Conservation (phyloP, 2,329 filamentous ascomycete species). For the Grosmannia serpens region DNA sequence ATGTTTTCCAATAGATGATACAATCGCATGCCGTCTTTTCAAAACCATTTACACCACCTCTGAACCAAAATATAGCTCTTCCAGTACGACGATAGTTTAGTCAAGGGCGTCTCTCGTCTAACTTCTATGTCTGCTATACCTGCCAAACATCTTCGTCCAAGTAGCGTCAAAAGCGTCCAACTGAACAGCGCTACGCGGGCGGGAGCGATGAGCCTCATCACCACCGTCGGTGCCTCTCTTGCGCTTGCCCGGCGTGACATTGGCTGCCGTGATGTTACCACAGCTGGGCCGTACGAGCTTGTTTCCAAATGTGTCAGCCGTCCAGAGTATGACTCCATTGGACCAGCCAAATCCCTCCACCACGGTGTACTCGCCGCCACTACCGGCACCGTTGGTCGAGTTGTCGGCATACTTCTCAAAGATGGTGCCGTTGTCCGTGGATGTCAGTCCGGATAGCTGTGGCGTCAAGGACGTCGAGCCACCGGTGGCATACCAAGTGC, state of each 20-base stretch:
- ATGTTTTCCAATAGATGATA: neutral
- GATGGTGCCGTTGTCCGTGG: slow-evolving; percentile 44
- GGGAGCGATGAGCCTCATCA: neutral
- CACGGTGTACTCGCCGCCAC: slow-evolving; percentile 57
- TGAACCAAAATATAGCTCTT: neutral
- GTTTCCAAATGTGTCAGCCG: slow-evolving; percentile 48
- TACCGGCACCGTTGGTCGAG: slow-evolving; percentile 46
- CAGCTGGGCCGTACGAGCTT: slow-evolving; percentile 44
- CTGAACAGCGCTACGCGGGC: slow-evolving; percentile 30
- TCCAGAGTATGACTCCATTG: slow-evolving; percentile 58
- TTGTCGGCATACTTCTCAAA: slow-evolving; percentile 60
- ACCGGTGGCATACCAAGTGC: slow-evolving; percentile 58
- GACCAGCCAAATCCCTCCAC: slow-evolving; percentile 63
- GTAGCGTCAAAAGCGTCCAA: slow-evolving; percentile 32
- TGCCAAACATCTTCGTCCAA: slow-evolving; percentile 37
- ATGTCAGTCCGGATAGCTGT: slow-evolving; percentile 33
- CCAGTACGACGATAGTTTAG: neutral
- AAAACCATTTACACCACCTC: neutral
- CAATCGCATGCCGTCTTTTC: neutral
- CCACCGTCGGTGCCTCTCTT: slow-evolving; percentile 8
- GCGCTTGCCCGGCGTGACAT: slow-evolving; percentile 21
- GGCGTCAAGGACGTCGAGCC: slow-evolving; percentile 43
- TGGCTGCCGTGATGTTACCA: slow-evolving; percentile 33
- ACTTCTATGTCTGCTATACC: neutral
- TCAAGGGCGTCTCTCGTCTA: neutral